Conservation (phyloP, 371 early-diverging fungal species). For the Phascolomyces articulosus region DNA sequence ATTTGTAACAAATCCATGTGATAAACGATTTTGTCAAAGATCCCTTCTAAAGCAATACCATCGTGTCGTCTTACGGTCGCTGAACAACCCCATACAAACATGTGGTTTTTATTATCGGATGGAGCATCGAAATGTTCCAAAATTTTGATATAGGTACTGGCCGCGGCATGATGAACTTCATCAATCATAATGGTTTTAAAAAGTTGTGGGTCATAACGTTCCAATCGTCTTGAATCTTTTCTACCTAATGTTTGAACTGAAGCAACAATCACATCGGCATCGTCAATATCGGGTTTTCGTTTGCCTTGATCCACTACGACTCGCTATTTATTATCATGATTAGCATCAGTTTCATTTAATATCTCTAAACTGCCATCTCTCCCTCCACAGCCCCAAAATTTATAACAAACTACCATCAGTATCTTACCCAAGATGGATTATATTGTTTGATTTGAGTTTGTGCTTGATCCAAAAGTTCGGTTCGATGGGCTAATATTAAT, state of each 20-base stretch:
- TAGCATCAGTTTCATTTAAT: not conserved
- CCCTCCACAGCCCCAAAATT: too few relatives aligned
- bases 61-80: constrained; percentile 91
- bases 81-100: constrained; percentile 91
- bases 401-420: too few relatives aligned
- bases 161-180: constrained; percentile 92
- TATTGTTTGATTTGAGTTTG: constrained; percentile 60
- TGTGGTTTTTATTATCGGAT: constrained; percentile 47
- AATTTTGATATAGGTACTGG: constrained; percentile 72
- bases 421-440: constrained; percentile 58
- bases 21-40: constrained; percentile 83
- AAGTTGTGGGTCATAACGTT: constrained; percentile 66
- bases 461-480: constrained; percentile 87
- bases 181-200: constrained; percentile 93
- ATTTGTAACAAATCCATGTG: constrained; percentile 77
- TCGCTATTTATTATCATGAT: constrained; percentile 25
- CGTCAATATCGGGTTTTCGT: constrained; percentile 53
- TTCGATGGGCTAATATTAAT: constrained; percentile 85
- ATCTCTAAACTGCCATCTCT: too few relatives aligned
- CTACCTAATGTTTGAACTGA: constrained; percentile 80
- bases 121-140: constrained; percentile 68
- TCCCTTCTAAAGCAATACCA: constrained; percentile 63
- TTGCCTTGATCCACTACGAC: constrained; percentile 74
- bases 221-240: constrained; percentile 49
- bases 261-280: constrained; percentile 75